Evolutionary conservation across 2,329 filamentous ascomycete species (phyloP).

Genomic region (Botrytis porri): DNA sequence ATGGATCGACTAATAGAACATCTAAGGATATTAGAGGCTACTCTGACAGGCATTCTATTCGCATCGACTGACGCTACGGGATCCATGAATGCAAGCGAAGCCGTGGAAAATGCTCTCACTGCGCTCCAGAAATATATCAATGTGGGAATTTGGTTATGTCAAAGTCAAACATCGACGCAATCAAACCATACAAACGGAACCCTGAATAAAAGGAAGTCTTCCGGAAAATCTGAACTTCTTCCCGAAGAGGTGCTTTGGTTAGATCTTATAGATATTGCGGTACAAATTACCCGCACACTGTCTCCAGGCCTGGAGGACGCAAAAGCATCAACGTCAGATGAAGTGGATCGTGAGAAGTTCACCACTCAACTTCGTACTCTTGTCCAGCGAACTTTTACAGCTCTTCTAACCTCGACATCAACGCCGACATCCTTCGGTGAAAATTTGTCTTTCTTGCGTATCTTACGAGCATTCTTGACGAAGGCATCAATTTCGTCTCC

Average conservation of each 20-base stretch:
- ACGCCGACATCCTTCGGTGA: slow-evolving; percentile 37
- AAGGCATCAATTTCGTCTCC: slow-evolving; percentile 79
- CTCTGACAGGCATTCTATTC: slow-evolving; percentile 70
- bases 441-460: slow-evolving; percentile 79
- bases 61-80: slow-evolving; percentile 56
- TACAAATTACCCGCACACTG: slow-evolving; percentile 62
- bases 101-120: slow-evolving; percentile 70
- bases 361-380: slow-evolving; percentile 68
- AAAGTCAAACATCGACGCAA: slow-evolving; percentile 70
- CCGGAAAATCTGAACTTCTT: slow-evolving; percentile 45
- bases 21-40: slow-evolving; percentile 73
- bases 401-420: slow-evolving; percentile 75
- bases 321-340: slow-evolving; percentile 30
- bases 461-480: slow-evolving; percentile 83
- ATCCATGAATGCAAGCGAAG: slow-evolving; percentile 54
- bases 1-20: slow-evolving; percentile 85
- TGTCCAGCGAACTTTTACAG: slow-evolving; percentile 88
- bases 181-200: slow-evolving; percentile 39
- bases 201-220: slow-evolving; percentile 50
- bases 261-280: slow-evolving; percentile 57
- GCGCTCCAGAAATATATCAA: slow-evolving; percentile 85
- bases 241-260: slow-evolving; percentile 59
- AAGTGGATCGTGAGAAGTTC: slow-evolving; percentile 58
- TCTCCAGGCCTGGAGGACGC: slow-evolving; percentile 52
- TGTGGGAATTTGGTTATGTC: slow-evolving; percentile 94